A percentile compares a stretch with the other conserved stretches of the same genome.
Evolutionary conservation across 441 rosid genomes (phyloP).

Genomic region (Corymbia calophylla): DNA sequence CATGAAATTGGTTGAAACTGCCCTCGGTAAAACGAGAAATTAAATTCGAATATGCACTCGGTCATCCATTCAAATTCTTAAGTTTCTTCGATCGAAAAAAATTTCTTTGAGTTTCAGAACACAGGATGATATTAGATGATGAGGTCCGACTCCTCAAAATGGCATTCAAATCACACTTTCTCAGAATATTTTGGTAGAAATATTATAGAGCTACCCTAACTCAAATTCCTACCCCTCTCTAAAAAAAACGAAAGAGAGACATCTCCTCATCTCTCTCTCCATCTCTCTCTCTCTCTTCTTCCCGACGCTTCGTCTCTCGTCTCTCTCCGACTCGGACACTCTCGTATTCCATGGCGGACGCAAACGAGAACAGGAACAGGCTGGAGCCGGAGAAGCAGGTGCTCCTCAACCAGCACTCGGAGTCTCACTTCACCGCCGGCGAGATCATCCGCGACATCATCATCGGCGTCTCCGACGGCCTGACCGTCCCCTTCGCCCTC

Average conservation of each 20-base stretch:
- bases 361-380: not conserved
- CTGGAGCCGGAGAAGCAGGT: constrained; percentile 53
- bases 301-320: not conserved
- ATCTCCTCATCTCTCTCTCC: not conserved
- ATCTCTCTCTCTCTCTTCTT: not conserved
- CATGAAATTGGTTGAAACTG: not conserved
- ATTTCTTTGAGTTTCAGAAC: not conserved
- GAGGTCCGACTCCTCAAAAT: not conserved
- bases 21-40: not conserved
- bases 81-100: not conserved
- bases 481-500: constrained; percentile 95
- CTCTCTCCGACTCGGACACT: not conserved
- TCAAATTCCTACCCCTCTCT: not conserved
- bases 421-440: constrained; percentile 84
- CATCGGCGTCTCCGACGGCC: constrained; percentile 91
- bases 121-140: not conserved
- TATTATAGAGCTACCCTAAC: not conserved
- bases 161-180: not conserved
- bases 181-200: not conserved
- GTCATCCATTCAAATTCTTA: not conserved
- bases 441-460: constrained; percentile 86
- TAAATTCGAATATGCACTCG: not conserved
- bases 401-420: constrained; percentile 63
- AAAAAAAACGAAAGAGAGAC: not conserved
- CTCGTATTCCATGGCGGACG: not conserved